Conservation (phyloP, 2,329 filamentous ascomycete genomes). For the Fusarium sp. region DNA sequence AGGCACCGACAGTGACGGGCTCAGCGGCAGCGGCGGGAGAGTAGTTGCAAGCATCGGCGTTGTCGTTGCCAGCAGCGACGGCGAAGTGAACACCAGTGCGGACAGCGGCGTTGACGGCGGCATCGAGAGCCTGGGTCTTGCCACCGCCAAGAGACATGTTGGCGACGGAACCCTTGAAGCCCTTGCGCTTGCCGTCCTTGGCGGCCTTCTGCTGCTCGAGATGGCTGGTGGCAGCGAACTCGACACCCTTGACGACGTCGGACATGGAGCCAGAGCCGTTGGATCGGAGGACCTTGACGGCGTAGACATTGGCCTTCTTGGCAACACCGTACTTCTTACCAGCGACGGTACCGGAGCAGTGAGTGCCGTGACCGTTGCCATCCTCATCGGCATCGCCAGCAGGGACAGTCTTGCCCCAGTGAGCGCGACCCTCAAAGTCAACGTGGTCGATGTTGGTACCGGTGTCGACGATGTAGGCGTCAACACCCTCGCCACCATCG, state of each 20-base stretch:
- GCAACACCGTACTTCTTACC: conserved; percentile 99
- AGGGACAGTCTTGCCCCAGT: conserved; percentile 98
- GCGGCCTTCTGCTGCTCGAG: conserved; percentile 77
- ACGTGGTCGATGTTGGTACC: conserved; percentile 94
- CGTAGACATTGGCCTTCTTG: conserved; percentile 97
- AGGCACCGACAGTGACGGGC: conserved; percentile 95
- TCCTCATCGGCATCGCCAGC: conserved; percentile 84
- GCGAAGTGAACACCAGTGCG: conserved; percentile 95
- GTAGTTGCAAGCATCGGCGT: conserved; percentile 99
- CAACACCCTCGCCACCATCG: conserved; percentile 94
- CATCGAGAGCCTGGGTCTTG: conserved; percentile 92
- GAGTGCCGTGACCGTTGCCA: conserved; percentile 98
- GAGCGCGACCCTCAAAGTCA: conserved; percentile 95
- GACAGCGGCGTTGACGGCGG: conserved; percentile 93
- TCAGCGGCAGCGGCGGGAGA: conserved; percentile 92
- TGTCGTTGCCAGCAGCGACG: conserved; percentile 98
- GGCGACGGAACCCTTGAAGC: conserved; percentile 98
- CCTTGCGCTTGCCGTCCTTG: conserved; percentile 91
- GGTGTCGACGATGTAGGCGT: conserved; percentile 98
- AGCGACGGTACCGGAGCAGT: conserved; percentile 98
- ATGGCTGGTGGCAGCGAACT: conserved; percentile 89
- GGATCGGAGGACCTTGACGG: conserved; percentile 97
- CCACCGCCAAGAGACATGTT: conserved; percentile 99
- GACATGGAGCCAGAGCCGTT: conserved; percentile 99
- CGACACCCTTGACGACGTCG: conserved; percentile 97